Conservation (phyloP, 2,329 filamentous ascomycete genomes). For the Calonectria leucothoes region DNA sequence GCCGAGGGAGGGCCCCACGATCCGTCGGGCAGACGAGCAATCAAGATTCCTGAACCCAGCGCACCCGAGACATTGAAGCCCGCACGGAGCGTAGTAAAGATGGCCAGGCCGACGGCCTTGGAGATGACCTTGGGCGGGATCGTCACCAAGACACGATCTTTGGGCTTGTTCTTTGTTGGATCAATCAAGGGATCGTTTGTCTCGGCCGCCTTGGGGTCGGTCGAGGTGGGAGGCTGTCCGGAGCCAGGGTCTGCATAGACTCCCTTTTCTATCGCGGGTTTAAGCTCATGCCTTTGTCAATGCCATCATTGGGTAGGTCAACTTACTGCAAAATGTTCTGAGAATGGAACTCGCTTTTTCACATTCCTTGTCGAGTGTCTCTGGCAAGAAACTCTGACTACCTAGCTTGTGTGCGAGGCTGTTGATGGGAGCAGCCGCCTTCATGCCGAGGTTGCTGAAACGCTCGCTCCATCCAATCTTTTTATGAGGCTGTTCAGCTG, state of each 20-base stretch:
- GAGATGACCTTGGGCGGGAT: slow-evolving; percentile 71
- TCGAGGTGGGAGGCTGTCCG: slow-evolving; percentile 44
- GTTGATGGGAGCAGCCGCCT: slow-evolving; percentile 80
- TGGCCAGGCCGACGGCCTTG: slow-evolving; percentile 75
- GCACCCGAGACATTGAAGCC: slow-evolving; percentile 75
- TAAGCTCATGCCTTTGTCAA: not conserved
- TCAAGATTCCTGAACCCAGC: slow-evolving; percentile 73
- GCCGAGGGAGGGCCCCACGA: slow-evolving; percentile 85
- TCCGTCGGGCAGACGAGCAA: slow-evolving; percentile 72
- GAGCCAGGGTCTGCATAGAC: slow-evolving; percentile 57
- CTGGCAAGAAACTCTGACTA: slow-evolving; percentile 87
- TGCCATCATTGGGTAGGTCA: not conserved
- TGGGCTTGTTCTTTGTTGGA: slow-evolving; percentile 51
- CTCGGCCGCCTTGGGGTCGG: slow-evolving; percentile 44
- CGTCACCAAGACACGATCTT: slow-evolving; percentile 63
- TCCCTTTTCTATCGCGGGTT: slow-evolving; percentile 57
- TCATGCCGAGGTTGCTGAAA: slow-evolving; percentile 49
- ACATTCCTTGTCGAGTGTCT: slow-evolving; percentile 86
- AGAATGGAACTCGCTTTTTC: slow-evolving; percentile 91
- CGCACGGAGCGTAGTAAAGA: slow-evolving; percentile 78
- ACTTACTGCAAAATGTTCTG: slow-evolving; percentile 84
- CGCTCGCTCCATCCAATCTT: slow-evolving; percentile 45
- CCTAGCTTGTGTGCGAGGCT: slow-evolving; percentile 84
- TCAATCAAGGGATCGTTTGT: slow-evolving; percentile 44
- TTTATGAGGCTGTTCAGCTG: slow-evolving; percentile 28